Evolutionary conservation across 176 grass and related monocot species (phyloP).

Genomic region (Eleusine indica): DNA sequence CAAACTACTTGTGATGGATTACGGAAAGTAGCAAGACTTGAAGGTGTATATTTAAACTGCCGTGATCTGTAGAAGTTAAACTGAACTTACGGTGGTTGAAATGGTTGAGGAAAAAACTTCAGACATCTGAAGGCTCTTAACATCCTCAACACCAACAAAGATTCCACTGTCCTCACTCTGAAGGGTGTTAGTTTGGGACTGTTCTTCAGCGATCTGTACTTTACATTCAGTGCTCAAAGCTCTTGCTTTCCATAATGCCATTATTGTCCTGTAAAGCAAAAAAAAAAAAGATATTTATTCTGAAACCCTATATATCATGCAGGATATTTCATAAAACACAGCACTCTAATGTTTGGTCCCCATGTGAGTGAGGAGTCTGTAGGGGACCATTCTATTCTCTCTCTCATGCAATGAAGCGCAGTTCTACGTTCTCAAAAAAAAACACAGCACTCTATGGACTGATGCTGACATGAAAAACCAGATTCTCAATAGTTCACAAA

Average conservation of each 20-base stretch:
- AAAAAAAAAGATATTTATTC: conserved; percentile 21
- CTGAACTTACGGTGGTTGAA: conserved; percentile 61
- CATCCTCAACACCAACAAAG: conserved; percentile 75
- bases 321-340: conserved; percentile 32
- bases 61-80: conserved; percentile 21
- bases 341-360: background rate
- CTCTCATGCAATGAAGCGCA: no score
- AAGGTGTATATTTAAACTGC: conserved; percentile 20
- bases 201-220: conserved; percentile 77
- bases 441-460: conserved; percentile 18
- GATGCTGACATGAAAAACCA: background rate
- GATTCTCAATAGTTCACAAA: background rate
- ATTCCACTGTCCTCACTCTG: conserved; percentile 72
- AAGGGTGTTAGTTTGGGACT: conserved; percentile 58
- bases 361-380: no score
- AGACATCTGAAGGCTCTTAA: conserved; percentile 59
- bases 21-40: conserved; percentile 14
- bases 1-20: conserved; percentile 29
- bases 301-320: conserved; percentile 21
- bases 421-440: background rate
- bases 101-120: conserved; percentile 63
- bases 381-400: no score
- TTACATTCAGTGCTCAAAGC: conserved; percentile 74
- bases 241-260: conserved; percentile 95
- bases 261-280: conserved; percentile 72